Base-by-base conservation (phyloP, 306 rosid species). In the Lathyrus sativus region DNA sequence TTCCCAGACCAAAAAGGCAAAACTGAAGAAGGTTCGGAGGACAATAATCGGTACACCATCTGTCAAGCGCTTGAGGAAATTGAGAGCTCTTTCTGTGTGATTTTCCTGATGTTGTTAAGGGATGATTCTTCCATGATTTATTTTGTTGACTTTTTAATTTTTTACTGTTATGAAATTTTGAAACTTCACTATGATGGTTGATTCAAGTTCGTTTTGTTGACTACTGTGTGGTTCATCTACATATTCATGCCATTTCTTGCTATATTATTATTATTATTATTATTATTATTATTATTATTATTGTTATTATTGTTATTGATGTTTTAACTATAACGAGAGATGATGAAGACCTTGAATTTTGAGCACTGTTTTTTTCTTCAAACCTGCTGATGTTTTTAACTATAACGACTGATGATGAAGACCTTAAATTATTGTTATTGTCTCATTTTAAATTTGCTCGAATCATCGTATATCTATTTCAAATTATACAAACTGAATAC, bases 21-120 rank as follows among this genome's bases (percentile, higher is more conserved):
- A 75, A 79, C 51, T 67, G 84, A 95, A 85, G 82, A 88, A 76
- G 86, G 80, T 78, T 31, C 78, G 96, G 84, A 91, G 85, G 87
- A 72, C 82, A 45, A 75, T 71, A 15, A 81, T 78, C 72, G 82
- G 78, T 78, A 71, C 81, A 54, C 71, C 85, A 4, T 77, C 79
- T 60, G 76, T 81, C 83, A 95, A 90, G 70, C 90, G 95, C 58
- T 22, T 80, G 72, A 93, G 76, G 87, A 93, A 85, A 80, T 58
- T 88, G 28, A 93, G 79, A 77, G 57, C 90, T 44, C 81, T 78
- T 45, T 50, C 79, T 35, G 62, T 82, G 5, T 85, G 55, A 74
- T 62, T 61, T 56, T 53, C 45, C 10, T 54, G 54, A 53, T 37
- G 62, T 54, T 76, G 69, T 73, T 64, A 65, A 46, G 43, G 72